Evolutionary conservation across 75 land plant species (phyloP).

Genomic region (Adiantum capillusveneris): DNA sequence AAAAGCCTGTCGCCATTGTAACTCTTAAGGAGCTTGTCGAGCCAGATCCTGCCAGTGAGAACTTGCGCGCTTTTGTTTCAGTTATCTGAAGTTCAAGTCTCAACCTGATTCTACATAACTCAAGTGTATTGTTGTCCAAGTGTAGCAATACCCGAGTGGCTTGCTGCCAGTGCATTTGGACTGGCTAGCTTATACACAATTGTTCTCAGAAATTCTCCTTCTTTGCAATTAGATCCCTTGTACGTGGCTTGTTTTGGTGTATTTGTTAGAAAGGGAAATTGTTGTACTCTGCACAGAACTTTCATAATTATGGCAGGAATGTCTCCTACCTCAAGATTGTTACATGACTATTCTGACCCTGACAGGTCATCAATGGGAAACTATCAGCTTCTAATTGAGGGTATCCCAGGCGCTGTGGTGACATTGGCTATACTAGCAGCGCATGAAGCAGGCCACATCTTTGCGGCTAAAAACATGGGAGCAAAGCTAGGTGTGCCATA

Average conservation of each 20-base stretch:
- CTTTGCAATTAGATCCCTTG: conserved; percentile 70
- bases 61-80: not conserved
- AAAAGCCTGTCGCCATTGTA: conserved; percentile 80
- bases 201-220: conserved; percentile 79
- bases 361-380: conserved; percentile 60
- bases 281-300: not conserved
- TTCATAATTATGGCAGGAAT: conserved; percentile 7
- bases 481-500: conserved; percentile 72
- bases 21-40: conserved; percentile 63
- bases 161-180: conserved; percentile 88
- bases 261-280: not conserved
- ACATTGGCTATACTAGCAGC: conserved; percentile 52
- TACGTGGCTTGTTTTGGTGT: no score
- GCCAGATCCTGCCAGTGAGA: conserved; percentile 62
- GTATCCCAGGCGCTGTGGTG: conserved; percentile 66
- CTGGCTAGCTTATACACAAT: conserved; percentile 66
- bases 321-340: not conserved
- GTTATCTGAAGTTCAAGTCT: no score
- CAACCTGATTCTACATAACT: no score
- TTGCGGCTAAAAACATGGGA: conserved; percentile 54
- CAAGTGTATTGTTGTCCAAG: no score
- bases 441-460: conserved; percentile 69
- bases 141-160: conserved; percentile 93
- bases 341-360: no score
- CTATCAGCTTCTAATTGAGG: conserved; percentile 47